Percentiles rank a stretch among this genome's conserved stretches.
phyloP scores from a whole-genome alignment of 2,329 filamentous ascomycete species.

The Hortaea werneckii region DNA sequence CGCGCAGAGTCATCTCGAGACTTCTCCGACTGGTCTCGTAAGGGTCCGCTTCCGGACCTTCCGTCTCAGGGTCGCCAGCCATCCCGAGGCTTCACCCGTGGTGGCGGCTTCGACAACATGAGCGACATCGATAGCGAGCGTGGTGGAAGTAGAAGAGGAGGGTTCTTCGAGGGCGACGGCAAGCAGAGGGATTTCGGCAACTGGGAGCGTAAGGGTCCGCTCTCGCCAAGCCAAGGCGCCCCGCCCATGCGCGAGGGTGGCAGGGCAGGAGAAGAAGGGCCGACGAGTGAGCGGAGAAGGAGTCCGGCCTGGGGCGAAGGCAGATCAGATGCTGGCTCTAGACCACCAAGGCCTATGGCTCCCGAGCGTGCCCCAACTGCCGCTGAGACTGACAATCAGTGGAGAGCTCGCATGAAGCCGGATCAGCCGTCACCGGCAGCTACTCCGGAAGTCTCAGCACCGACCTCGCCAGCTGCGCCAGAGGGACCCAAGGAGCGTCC shows the following conservation, averaged over 20 bases:
- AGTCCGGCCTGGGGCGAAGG: slow-evolving; percentile 70
- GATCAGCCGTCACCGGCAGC: slow-evolving; percentile 56
- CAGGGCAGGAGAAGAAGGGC: slow-evolving; percentile 50
- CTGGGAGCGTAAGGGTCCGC: slow-evolving; percentile 90
- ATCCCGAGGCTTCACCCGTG: slow-evolving; percentile 35
- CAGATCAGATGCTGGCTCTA: slow-evolving; percentile 61
- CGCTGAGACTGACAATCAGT: slow-evolving; percentile 85
- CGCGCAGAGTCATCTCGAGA: slow-evolving; percentile 62
- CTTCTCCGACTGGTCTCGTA: slow-evolving; percentile 83
- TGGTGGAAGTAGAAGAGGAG: slow-evolving; percentile 47
- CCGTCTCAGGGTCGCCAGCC: slow-evolving; percentile 39
- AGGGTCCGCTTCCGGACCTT: slow-evolving; percentile 73
- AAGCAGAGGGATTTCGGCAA: slow-evolving; percentile 73
- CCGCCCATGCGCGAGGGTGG: slow-evolving; percentile 44
- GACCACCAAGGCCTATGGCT: slow-evolving; percentile 40
- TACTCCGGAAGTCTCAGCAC: slow-evolving; percentile 64
- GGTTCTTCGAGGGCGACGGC: slow-evolving; percentile 58
- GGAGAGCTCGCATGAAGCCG: slow-evolving; percentile 86
- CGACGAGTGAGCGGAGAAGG: slow-evolving; percentile 36
- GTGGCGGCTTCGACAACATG: slow-evolving; percentile 26
- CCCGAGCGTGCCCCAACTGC: slow-evolving; percentile 68
- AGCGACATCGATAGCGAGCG: slow-evolving; percentile 45
- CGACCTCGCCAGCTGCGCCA: slow-evolving; percentile 56
- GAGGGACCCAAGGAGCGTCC: slow-evolving; percentile 58
- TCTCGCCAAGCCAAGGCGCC: slow-evolving; percentile 55